phyloP scores from a whole-genome alignment of 192 early-diverging fungal species.

The Coemansia sp. region DNA sequence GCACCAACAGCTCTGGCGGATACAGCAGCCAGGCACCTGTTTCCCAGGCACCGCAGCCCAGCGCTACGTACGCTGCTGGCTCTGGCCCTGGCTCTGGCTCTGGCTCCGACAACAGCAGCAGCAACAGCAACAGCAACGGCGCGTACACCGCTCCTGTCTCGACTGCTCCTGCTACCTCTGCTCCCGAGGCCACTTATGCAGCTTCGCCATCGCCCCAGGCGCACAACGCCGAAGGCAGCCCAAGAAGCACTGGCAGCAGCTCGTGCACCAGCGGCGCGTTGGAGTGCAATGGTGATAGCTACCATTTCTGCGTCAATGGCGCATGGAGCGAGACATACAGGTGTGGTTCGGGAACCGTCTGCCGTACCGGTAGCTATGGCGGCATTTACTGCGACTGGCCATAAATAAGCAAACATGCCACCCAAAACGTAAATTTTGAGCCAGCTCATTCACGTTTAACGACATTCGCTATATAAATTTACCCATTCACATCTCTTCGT shows the following conservation, averaged over 20 bases:
- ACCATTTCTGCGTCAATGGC: constrained; percentile 8
- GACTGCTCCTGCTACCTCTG: constrained; percentile 1
- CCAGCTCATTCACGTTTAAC: too few relatives aligned
- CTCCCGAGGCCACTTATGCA: constrained; percentile 5
- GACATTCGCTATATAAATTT: too few relatives aligned
- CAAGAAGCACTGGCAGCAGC: constrained; percentile 5
- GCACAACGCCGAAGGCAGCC: constrained; percentile 4
- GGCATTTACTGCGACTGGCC: constrained; percentile 15
- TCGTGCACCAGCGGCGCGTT: constrained; percentile 15
- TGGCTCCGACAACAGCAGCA: constrained; percentile 7
- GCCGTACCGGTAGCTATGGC: constrained; percentile 12
- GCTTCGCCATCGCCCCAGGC: neutral
- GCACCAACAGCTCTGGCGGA: neutral
- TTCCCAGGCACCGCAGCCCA: neutral
- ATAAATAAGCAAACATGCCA: neutral
- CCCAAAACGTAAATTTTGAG: too few relatives aligned
- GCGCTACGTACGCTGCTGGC: neutral
- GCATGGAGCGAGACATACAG: constrained; percentile 17
- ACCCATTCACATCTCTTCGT: too few relatives aligned
- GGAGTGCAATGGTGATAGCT: constrained; percentile 16
- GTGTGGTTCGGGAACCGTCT: constrained; percentile 12
- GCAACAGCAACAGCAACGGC: constrained; percentile 1
- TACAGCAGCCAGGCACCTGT: constrained; percentile 1
- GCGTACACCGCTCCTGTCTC: constrained; percentile 12
- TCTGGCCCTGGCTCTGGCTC: neutral